Evolutionary conservation across 1,139 yeast genomes (phyloP).

Genomic region (Saccharomyces hybrid): DNA sequence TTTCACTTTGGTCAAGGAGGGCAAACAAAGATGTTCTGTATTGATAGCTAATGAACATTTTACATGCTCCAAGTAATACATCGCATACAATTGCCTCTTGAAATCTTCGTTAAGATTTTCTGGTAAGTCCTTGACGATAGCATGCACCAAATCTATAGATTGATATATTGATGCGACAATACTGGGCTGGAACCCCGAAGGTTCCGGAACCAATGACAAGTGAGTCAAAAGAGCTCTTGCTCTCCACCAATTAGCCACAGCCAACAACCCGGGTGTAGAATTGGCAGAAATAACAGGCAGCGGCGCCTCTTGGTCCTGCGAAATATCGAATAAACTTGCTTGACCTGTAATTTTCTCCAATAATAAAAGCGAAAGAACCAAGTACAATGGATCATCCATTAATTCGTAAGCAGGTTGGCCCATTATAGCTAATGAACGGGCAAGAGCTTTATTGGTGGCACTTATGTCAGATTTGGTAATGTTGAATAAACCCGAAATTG

Average conservation of each 20-base stretch:
- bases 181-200: slow-evolving; percentile 39
- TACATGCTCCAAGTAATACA: slow-evolving; percentile 60
- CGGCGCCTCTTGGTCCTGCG: slow-evolving; percentile 17
- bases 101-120: slow-evolving; percentile 17
- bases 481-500: slow-evolving; percentile 28
- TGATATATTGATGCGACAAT: slow-evolving; percentile 30
- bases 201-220: slow-evolving; percentile 51
- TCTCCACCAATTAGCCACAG: slow-evolving; percentile 65
- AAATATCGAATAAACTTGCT: slow-evolving; percentile 29
- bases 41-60: slow-evolving; percentile 53
- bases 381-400: slow-evolving; percentile 45
- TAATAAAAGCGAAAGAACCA: slow-evolving; percentile 42
- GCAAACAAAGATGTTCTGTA: slow-evolving; percentile 49
- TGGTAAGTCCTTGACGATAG: slow-evolving; percentile 26
- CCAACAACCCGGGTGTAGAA: slow-evolving; percentile 22
- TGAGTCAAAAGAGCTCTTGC: slow-evolving; percentile 58
- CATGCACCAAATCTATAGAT: slow-evolving; percentile 24
- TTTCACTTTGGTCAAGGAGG: slow-evolving; percentile 46
- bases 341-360: slow-evolving; percentile 42
- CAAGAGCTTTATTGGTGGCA: slow-evolving; percentile 25
- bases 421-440: slow-evolving; percentile 41
- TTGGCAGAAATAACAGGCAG: slow-evolving; percentile 15
- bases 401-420: slow-evolving; percentile 63
- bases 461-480: neutral
- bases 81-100: slow-evolving; percentile 36